phyloP scores from a whole-genome alignment of 2,329 filamentous ascomycete species.

The Colletotrichum falcatum region DNA sequence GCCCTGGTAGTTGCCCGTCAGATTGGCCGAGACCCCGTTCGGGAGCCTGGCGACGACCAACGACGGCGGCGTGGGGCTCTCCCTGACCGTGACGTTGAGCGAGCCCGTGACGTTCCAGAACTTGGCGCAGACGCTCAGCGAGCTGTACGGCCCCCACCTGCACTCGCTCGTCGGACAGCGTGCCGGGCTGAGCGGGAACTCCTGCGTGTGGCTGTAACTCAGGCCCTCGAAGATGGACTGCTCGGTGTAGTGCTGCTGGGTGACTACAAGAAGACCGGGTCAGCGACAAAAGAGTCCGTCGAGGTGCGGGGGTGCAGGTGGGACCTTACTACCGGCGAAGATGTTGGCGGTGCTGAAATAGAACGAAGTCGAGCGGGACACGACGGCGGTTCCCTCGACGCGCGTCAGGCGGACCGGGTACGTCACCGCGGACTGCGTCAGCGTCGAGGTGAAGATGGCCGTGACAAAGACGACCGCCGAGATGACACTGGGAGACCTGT shows the following conservation, averaged over 20 bases:
- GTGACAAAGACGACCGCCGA: neutral
- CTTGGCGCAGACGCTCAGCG: constrained; percentile 24
- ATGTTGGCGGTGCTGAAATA: constrained; percentile 10
- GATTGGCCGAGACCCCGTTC: neutral
- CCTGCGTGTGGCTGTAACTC: constrained; percentile 4
- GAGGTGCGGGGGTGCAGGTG: no score
- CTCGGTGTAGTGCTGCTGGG: constrained; percentile 1
- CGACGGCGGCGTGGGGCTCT: neutral
- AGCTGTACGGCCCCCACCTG: neutral
- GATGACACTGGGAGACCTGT: constrained; percentile 6
- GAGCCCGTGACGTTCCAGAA: neutral
- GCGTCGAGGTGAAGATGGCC: constrained; percentile 24
- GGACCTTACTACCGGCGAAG: neutral
- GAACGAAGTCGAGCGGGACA: constrained; percentile 16
- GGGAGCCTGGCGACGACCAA: neutral
- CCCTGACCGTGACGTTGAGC: neutral
- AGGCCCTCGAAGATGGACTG: constrained; percentile 19
- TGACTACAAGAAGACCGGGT: neutral
- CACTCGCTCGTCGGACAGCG: constrained; percentile 21
- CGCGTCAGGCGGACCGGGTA: constrained; percentile 14
- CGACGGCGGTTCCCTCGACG: constrained; percentile 4
- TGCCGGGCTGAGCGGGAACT: constrained; percentile 15
- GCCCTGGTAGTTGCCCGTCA: neutral
- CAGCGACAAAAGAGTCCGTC: neutral
- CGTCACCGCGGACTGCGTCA: constrained; percentile 28